A percentile compares a stretch with the other conserved stretches of the same genome.
These are phyloP conservation scores for Bauhinia variegata DNA, from an alignment of 306 rosid genomes.

Conservation along the genomic window DNA sequence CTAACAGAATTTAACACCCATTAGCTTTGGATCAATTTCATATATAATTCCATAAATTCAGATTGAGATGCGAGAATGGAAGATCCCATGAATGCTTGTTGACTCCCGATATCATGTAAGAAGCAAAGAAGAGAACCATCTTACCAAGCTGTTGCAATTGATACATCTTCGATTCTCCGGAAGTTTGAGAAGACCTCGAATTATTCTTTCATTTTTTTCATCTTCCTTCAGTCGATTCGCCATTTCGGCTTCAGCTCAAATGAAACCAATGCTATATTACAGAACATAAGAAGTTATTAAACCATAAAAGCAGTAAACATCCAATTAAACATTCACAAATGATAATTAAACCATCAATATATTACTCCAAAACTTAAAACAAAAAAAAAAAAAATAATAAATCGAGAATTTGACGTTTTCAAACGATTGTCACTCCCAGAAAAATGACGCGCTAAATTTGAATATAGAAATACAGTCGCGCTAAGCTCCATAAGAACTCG, in stretches of 20 bases:
- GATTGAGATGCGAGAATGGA: slow-evolving; percentile 6
- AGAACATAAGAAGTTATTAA: slow-evolving; percentile 14
- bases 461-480: too few species aligned
- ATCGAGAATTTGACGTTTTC: neutral
- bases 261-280: slow-evolving; percentile 34
- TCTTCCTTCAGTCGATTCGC: slow-evolving; percentile 81
- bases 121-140: slow-evolving; percentile 27
- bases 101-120: neutral
- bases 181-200: slow-evolving; percentile 89
- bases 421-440: slow-evolving; percentile 19
- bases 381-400: too few species aligned
- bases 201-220: slow-evolving; percentile 79
- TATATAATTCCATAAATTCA: slow-evolving; percentile 20
- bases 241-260: slow-evolving; percentile 59
- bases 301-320: slow-evolving; percentile 21
- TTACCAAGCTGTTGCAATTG: slow-evolving; percentile 88
- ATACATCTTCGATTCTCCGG: slow-evolving; percentile 82
- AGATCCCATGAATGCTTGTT: slow-evolving; percentile 4
- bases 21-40: neutral
- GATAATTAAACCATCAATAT: neutral
- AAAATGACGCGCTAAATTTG: neutral
- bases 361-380: slow-evolving; percentile 26
- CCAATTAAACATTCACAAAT: slow-evolving; percentile 2
- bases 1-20: slow-evolving; percentile 5
- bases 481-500: neutral